Evolutionary conservation across 371 early-diverging fungal genomes (phyloP), one percentile per base, ranked within the genome.

Genomic region (Cokeromyces recurvatus): DNA sequence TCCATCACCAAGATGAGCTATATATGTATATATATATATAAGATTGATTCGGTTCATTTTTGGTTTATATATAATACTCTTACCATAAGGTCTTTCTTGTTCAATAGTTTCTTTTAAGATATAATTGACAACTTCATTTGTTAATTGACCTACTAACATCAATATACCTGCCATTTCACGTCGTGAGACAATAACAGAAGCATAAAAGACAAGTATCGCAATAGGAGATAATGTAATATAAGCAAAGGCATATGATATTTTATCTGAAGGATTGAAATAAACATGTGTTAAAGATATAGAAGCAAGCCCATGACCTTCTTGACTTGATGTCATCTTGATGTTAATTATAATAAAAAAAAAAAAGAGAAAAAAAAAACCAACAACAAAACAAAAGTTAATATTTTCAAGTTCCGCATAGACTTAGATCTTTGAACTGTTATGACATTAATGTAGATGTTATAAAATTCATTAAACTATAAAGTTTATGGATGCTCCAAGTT

Each of bases 91-190:
- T 48, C 96, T 75, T 11, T 82, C 78, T 46, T 90, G 71, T 37
- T 75, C 74, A 32, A 92, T 67, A n/a, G 59, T 46, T 38, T 71
- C 64, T 64, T 96, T 96, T 11, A 92, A 63, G 0, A 78, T 55
- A 23, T 70, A 59, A 54, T 92, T 94, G 25, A 91, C 29, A 2
- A 48, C 74, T 68, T 95, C 97, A 61, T 90, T 91, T 9, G 64
- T 25, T 2, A 94, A 63, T 65, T 95, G 95, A 0, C 97, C 97
- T 1, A 61, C 35, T 12, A 92, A 61, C 77, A 92, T 83, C 4
- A 86, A 39, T 8, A 81, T 63, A 2, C 82, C 81, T n/a, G 82
- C 76, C 2, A 87, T 29, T 53, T 94, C 91, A 14, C 95, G 81
- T 15, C 89, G 65, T n/a, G 84, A 71, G 2, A 86, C 58, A 37